Base-by-base conservation (phyloP, 2,329 filamentous ascomycete species). In the Talaromyces sp. region DNA sequence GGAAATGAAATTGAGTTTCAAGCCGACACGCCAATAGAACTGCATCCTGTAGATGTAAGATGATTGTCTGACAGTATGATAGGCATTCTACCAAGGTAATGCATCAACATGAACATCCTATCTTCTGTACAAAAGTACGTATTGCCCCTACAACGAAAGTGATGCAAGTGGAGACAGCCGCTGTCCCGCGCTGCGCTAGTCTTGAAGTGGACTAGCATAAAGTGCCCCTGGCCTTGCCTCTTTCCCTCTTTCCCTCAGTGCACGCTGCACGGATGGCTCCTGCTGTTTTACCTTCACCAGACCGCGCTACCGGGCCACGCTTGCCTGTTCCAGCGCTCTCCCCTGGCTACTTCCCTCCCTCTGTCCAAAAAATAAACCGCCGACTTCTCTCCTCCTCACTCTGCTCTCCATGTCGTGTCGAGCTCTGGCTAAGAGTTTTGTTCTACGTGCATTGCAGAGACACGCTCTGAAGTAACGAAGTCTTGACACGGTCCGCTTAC, bases 231-330 rank as follows among this genome's bases (percentile, higher is more conserved):
- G 52, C 52, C n/a, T 19, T 43, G 9, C 39, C 39, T 7, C 39
- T 7, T 41, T 41, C 22, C 45, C 45, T 31, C 27, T 37, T 33
- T 56, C 31, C n/a, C 17, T 37, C 7, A 35, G 22, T 13, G 45
- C 45, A 37, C 35, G 9, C 35, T 37, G 9, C 13, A 37, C 35
- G 35, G 35, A 11, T 13, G 27, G 27, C 50, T 19, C 50, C 27
- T 52, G 5, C 49, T 33, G 10, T 35, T 19, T 35, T 35, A 54
- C n/a, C 43, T 33, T 33, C 33, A 15, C 33, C 31, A 19, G 27
- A 47, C 58, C 58, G 35, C 60, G 60, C 60, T 62, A 62, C 60
- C 58, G 60, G 60, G 19, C 60, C 60, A 54, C 60, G 60, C 60
- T 54, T 62, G 33, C 47, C 47, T 22, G 33, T 54, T 54, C 49